Conservation (phyloP, 148 eudicot species). For the Mesembryanthemum crystallinum region DNA sequence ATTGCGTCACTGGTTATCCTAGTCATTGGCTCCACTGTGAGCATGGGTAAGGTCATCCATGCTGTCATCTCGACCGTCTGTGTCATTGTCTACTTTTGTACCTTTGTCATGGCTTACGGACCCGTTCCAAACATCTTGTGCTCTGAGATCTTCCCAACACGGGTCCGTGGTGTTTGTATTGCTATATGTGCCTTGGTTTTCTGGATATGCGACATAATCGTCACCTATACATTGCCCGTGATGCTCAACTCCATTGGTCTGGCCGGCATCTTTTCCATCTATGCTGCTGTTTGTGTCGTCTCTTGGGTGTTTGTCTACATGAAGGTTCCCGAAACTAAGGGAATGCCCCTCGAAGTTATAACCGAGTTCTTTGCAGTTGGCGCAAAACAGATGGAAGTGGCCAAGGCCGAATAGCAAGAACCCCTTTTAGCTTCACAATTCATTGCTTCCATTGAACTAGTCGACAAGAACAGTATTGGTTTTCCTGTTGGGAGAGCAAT, state of each 20-base stretch:
- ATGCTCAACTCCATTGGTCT: conserved; percentile 71
- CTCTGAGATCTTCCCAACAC: conserved; percentile 89
- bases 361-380: conserved; percentile 87
- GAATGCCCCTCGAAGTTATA: conserved; percentile 91
- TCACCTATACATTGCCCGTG: conserved; percentile 72
- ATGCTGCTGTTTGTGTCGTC: conserved; percentile 60
- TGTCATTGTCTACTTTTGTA: conserved; percentile 78
- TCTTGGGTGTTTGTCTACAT: conserved; percentile 75
- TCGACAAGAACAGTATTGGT: not conserved
- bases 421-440: not conserved
- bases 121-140: conserved; percentile 91
- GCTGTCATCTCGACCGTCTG: conserved; percentile 70
- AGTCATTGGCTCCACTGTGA: conserved; percentile 40
- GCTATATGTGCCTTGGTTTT: conserved; percentile 72
- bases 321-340: conserved; percentile 90
- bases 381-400: conserved; percentile 37
- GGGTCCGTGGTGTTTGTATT: conserved; percentile 94
- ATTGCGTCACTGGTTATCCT: conserved; percentile 49
- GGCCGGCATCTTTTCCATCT: conserved; percentile 59
- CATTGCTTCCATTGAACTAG: not conserved
- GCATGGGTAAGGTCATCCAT: conserved; percentile 44
- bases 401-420: conserved; percentile 28
- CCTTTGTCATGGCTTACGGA: conserved; percentile 79
- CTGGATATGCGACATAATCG: conserved; percentile 74
- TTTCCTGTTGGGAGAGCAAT: not conserved